These are phyloP conservation scores for Blastocystis sp. DNA, from an alignment of 352 stramenopile genomes.

Conservation along the genomic window DNA sequence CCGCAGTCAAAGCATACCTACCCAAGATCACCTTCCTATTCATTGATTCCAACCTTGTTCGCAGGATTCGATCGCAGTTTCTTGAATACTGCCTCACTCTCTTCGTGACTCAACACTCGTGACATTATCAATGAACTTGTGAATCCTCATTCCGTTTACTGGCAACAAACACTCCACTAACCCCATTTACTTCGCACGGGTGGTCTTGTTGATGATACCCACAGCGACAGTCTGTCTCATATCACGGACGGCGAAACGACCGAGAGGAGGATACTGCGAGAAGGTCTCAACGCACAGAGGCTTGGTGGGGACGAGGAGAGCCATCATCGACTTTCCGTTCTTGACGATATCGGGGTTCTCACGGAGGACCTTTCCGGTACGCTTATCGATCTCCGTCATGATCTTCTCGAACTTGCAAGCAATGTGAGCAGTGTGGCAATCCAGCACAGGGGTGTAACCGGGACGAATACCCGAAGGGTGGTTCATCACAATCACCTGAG, in stretches of 20 bases:
- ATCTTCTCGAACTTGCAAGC: slow-evolving; percentile 85
- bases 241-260: slow-evolving; percentile 87
- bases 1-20: slow-evolving; percentile 57
- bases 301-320: slow-evolving; percentile 81
- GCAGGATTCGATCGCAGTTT: slow-evolving; percentile 48
- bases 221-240: slow-evolving; percentile 89
- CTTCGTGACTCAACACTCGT: slow-evolving; percentile 17
- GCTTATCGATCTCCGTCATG: slow-evolving; percentile 86
- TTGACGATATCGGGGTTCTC: slow-evolving; percentile 82
- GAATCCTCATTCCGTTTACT: background rate
- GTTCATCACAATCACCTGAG: slow-evolving; percentile 89
- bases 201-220: slow-evolving; percentile 81
- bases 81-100: slow-evolving; percentile 50
- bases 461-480: slow-evolving; percentile 39
- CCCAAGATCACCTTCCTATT: background rate
- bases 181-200: slow-evolving; percentile 34
- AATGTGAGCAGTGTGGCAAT: slow-evolving; percentile 92
- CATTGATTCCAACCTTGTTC: slow-evolving; percentile 31
- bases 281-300: slow-evolving; percentile 88
- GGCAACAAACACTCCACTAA: background rate
- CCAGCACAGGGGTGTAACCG: slow-evolving; percentile 68
- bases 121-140: background rate
- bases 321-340: slow-evolving; percentile 85
- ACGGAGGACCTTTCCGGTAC: slow-evolving; percentile 81
- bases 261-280: slow-evolving; percentile 85